These are phyloP conservation scores for Thermothelomyces thermophilus DNA, from an alignment of 2,329 filamentous ascomycete genomes.

Conservation along the genomic window DNA sequence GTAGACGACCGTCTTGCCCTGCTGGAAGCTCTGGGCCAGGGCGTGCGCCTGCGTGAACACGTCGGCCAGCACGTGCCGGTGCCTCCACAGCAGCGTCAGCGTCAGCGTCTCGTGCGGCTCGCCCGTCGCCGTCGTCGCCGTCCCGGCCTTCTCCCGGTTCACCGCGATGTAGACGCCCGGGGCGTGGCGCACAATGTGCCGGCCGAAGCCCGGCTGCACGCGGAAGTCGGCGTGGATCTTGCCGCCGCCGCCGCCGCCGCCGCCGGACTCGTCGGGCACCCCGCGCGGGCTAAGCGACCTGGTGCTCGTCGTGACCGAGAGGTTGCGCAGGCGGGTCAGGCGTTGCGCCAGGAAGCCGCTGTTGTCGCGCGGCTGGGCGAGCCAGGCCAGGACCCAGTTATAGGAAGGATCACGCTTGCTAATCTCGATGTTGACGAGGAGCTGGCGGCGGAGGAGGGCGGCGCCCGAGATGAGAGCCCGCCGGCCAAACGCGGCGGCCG, in stretches of 20 bases:
- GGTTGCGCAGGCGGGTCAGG: conserved; percentile 54
- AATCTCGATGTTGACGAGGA: conserved; percentile 94
- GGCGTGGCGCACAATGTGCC: conserved; percentile 79
- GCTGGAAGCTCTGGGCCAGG: conserved; percentile 69
- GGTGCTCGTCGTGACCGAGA: conserved; percentile 49
- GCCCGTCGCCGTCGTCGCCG: conserved; percentile 73
- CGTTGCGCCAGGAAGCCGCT: conserved; percentile 53
- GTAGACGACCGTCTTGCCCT: conserved; percentile 91
- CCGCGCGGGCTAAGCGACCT: conserved; percentile 47
- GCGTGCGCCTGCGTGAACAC: conserved; percentile 83
- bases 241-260: conserved; percentile 50
- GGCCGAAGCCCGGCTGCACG: conserved; percentile 83
- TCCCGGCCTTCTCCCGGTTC: conserved; percentile 76
- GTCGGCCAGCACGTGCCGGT: conserved; percentile 82
- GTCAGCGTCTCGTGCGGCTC: conserved; percentile 92
- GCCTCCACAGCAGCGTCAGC: conserved; percentile 82
- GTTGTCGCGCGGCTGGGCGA: conserved; percentile 70
- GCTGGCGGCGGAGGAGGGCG: conserved; percentile 69
- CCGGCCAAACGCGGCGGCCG: conserved; percentile 72
- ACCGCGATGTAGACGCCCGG: conserved; percentile 77
- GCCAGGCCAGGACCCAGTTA: conserved; percentile 90
- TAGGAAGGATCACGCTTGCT: conserved; percentile 91
- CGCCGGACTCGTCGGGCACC: conserved; percentile 53
- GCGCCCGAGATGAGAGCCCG: conserved; percentile 66
- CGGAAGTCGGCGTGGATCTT: conserved; percentile 74